phyloP scores from a whole-genome alignment of 805 yeast genomes.

The Candida odintsovae region DNA sequence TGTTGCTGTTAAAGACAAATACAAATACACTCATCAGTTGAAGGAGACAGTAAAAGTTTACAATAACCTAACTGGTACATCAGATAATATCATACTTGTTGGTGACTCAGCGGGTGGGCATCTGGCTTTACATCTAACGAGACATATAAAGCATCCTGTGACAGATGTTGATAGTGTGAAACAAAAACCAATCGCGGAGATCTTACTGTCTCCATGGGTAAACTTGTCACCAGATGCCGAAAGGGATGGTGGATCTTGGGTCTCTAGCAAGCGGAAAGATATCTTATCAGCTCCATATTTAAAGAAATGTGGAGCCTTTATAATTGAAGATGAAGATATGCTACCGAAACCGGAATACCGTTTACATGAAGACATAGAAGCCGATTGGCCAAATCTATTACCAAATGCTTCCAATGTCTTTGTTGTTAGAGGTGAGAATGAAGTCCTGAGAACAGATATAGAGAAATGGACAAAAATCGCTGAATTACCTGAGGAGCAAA shows the following conservation, averaged over 20 bases:
- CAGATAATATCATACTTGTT: constrained; percentile 16
- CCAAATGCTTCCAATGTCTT: too few relatives aligned
- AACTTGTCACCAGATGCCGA: constrained; percentile 7
- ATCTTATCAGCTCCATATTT: too few relatives aligned
- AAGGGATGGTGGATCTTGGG: background rate
- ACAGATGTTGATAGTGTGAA: background rate
- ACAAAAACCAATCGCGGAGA: constrained; percentile 3
- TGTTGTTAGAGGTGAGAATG: too few relatives aligned
- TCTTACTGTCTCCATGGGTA: constrained; percentile 15
- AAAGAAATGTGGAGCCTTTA: too few relatives aligned
- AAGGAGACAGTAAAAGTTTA: constrained; percentile 18
- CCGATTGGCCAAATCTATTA: background rate
- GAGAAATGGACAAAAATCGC: too few relatives aligned
- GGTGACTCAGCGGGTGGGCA: constrained; percentile 31
- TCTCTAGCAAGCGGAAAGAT: too few relatives aligned
- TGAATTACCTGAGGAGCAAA: too few relatives aligned
- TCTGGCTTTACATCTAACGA: constrained; percentile 16
- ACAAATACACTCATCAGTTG: constrained; percentile 23
- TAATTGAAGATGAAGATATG: too few relatives aligned
- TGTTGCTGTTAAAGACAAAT: constrained; percentile 13
- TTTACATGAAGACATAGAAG: too few relatives aligned
- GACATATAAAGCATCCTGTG: constrained; percentile 3
- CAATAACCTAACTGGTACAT: constrained; percentile 11
- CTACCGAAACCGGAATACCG: too few relatives aligned
- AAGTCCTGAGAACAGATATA: too few relatives aligned